phyloP scores from a whole-genome alignment of 2,329 filamentous ascomycete species.

The Ustulina deusta region DNA sequence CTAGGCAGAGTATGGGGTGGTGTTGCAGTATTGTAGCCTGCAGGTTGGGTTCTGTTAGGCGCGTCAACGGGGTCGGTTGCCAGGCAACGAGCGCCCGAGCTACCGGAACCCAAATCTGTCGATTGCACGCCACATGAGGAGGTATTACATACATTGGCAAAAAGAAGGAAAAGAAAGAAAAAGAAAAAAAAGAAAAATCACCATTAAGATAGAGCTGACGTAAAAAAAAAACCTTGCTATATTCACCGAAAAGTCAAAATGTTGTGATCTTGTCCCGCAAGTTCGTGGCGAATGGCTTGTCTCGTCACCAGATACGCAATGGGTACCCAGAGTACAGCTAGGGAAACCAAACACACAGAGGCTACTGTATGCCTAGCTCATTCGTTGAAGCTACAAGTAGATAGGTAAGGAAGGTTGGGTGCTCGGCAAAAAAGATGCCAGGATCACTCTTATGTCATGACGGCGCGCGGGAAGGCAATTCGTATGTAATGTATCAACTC shows the following conservation, averaged over 20 bases:
- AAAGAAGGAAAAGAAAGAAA: neutral
- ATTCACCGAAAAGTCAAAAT: neutral
- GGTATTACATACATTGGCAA: neutral
- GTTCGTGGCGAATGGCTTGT: constrained; percentile 16
- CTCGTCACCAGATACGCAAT: neutral
- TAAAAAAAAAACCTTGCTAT: neutral
- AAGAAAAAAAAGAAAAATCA: no score
- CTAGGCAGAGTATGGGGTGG: neutral
- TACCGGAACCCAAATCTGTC: neutral
- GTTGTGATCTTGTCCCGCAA: neutral
- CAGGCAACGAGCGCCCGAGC: constrained; percentile 30
- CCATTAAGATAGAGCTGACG: neutral
- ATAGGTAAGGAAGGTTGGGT: no score
- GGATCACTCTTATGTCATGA: constrained; percentile 21
- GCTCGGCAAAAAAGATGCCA: neutral
- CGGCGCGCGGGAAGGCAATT: constrained; percentile 22
- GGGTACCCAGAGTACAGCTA: neutral
- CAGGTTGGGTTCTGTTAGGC: constrained; percentile 18
- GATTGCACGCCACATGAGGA: neutral
- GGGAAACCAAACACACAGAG: neutral
- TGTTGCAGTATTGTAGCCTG: constrained; percentile 3
- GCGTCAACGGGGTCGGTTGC: constrained; percentile 31
- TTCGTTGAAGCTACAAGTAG: no score
- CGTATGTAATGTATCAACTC: constrained; percentile 25
- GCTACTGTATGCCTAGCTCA: no score